Conservation (phyloP, 2,329 filamentous ascomycete species). For the Coniochaeta pulveracea region DNA sequence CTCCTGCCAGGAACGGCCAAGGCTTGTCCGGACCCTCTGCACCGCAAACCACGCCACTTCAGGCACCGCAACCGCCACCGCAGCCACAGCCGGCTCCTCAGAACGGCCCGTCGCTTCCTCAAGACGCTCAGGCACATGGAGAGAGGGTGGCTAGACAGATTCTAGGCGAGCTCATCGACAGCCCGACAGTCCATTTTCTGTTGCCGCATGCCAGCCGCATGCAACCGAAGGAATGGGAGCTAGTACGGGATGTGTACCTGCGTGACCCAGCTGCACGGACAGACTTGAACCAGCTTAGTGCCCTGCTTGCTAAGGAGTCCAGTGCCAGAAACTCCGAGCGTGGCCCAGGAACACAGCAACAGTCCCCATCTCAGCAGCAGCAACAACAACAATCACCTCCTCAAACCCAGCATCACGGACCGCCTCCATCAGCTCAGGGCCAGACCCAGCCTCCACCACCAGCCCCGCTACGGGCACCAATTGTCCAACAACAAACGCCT, state of each 20-base stretch:
- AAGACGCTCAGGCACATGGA: conserved; percentile 34
- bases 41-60: conserved; percentile 4
- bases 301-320: conserved; percentile 39
- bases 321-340: conserved; percentile 4
- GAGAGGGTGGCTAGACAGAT: conserved; percentile 49
- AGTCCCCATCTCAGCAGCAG: not conserved
- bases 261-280: conserved; percentile 53
- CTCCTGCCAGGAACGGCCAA: conserved; percentile 8
- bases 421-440: too few relatives aligned
- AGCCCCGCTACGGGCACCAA: not conserved
- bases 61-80: conserved; percentile 5
- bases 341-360: conserved; percentile 3
- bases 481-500: conserved; percentile 3
- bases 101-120: conserved; percentile 17
- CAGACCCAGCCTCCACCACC: not conserved
- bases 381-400: conserved; percentile 6
- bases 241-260: conserved; percentile 59
- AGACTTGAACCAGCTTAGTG: conserved; percentile 46
- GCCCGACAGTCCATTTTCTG: conserved; percentile 58
- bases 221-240: conserved; percentile 59
- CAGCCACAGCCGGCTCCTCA: conserved; percentile 12
- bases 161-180: conserved; percentile 49
- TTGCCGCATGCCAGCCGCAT: conserved; percentile 58
- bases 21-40: conserved; percentile 23
- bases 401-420: conserved; percentile 2